A percentile compares a stretch with the other conserved stretches of the same genome.
phyloP scores from a whole-genome alignment of 2,329 filamentous ascomycete genomes.

The Akanthomyces dipterigenus region DNA sequence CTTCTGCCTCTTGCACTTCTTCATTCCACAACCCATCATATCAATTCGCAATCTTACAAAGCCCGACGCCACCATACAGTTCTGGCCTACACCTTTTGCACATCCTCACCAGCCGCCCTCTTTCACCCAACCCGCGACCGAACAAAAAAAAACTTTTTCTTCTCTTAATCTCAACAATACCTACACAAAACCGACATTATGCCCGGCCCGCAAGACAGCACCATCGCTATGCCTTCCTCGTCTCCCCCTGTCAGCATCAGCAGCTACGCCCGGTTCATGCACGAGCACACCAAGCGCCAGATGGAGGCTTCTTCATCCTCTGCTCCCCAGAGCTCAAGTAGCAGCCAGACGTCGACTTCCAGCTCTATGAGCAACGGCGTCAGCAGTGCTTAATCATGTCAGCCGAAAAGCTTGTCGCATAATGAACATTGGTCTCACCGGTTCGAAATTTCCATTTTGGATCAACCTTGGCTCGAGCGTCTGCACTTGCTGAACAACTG shows the following conservation, averaged over 20 bases:
- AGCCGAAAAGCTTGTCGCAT: neutral
- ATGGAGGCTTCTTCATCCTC: constrained; percentile 47
- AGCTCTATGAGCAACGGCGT: constrained; percentile 25
- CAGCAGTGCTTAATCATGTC: neutral
- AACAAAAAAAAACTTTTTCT: neutral
- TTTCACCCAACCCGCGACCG: neutral
- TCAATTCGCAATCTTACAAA: neutral
- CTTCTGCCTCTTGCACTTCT: neutral
- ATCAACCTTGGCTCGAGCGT: no score
- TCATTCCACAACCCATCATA: neutral
- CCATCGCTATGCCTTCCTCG: constrained; percentile 29
- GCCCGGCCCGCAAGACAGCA: constrained; percentile 32
- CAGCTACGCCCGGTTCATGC: constrained; percentile 55
- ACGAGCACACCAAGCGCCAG: constrained; percentile 58
- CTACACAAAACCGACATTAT: constrained; percentile 22
- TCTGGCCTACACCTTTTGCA: neutral
- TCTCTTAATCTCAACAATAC: neutral
- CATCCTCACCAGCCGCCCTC: neutral
- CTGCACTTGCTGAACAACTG: no score
- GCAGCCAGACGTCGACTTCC: constrained; percentile 13
- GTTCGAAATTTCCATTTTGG: no score
- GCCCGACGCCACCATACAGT: neutral
- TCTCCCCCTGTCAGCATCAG: constrained; percentile 41
- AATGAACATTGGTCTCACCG: neutral
- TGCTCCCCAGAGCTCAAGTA: constrained; percentile 16